These are phyloP conservation scores for Prosopis cineraria DNA, from an alignment of 306 rosid species.

Conservation along the genomic window DNA sequence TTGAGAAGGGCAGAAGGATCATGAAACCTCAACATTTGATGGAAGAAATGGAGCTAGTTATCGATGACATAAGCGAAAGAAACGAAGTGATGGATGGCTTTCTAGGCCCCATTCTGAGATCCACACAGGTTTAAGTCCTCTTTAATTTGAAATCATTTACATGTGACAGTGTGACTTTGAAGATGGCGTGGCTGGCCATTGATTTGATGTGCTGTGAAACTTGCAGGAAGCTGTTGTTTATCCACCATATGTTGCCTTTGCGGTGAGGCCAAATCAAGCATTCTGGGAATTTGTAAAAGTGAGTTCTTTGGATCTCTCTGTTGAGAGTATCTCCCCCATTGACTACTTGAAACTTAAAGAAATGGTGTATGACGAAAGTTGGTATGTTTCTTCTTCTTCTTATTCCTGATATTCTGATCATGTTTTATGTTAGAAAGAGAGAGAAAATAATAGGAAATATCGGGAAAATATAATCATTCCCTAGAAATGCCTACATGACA, in stretches of 20 bases:
- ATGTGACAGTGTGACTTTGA: not conserved
- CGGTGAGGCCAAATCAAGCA: conserved; percentile 77
- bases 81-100: conserved; percentile 60
- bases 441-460: not conserved
- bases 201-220: not conserved
- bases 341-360: conserved; percentile 71
- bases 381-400: conserved; percentile 38
- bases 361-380: conserved; percentile 55
- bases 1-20: conserved; percentile 66
- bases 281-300: conserved; percentile 76
- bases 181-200: not conserved
- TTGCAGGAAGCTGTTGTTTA: conserved; percentile 71
- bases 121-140: conserved; percentile 61
- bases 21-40: conserved; percentile 55
- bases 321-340: conserved; percentile 54
- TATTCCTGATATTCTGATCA: not conserved
- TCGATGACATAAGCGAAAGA: conserved; percentile 57
- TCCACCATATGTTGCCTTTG: conserved; percentile 74
- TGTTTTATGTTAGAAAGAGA: not conserved
- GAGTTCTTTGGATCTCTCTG: conserved; percentile 58
- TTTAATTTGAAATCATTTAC: not conserved
- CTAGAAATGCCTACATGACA: not conserved
- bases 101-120: conserved; percentile 58
- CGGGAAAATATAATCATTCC: not conserved
- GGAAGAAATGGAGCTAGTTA: conserved; percentile 67